Conservation (phyloP, 2,329 filamentous ascomycete species). For the Bipolaris victoriae region DNA sequence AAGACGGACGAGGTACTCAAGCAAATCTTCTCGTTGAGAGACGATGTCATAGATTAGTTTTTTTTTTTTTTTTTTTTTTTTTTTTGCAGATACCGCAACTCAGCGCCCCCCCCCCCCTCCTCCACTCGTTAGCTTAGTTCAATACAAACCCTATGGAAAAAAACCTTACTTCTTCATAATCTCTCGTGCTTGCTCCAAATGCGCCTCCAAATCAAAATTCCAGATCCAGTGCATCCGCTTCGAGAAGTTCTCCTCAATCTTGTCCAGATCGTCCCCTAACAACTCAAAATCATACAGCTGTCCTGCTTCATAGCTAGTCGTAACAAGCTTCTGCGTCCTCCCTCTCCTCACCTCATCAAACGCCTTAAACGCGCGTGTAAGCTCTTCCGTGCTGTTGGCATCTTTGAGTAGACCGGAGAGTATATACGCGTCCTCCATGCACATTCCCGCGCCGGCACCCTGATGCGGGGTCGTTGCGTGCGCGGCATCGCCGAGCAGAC, state of each 20-base stretch:
- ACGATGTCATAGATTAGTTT: constrained; percentile 65
- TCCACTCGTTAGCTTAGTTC: background rate
- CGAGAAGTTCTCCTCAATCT: constrained; percentile 42
- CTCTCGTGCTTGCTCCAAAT: constrained; percentile 42
- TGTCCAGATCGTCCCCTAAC: constrained; percentile 47
- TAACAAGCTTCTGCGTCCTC: constrained; percentile 38
- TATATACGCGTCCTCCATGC: constrained; percentile 60
- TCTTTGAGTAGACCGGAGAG: constrained; percentile 41
- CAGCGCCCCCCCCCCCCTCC: background rate
- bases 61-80: too few relatives aligned
- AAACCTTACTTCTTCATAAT: constrained; percentile 23
- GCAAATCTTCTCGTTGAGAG: constrained; percentile 76
- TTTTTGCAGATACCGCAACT: too few relatives aligned
- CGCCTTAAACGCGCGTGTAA: constrained; percentile 44
- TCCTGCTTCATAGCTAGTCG: constrained; percentile 39
- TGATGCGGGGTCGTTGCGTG: constrained; percentile 63
- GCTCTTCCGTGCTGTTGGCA: constrained; percentile 28
- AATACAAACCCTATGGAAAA: background rate
- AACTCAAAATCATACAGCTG: constrained; percentile 52
- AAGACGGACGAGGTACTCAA: constrained; percentile 78
- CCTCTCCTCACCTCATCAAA: constrained; percentile 39
- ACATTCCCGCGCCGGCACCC: constrained; percentile 63
- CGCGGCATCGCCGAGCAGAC: constrained; percentile 63
- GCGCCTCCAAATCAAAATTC: constrained; percentile 47
- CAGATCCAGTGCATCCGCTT: constrained; percentile 51